Base-by-base conservation (phyloP, 805 yeast species). In the Tetrapisispora iriomotensis region DNA sequence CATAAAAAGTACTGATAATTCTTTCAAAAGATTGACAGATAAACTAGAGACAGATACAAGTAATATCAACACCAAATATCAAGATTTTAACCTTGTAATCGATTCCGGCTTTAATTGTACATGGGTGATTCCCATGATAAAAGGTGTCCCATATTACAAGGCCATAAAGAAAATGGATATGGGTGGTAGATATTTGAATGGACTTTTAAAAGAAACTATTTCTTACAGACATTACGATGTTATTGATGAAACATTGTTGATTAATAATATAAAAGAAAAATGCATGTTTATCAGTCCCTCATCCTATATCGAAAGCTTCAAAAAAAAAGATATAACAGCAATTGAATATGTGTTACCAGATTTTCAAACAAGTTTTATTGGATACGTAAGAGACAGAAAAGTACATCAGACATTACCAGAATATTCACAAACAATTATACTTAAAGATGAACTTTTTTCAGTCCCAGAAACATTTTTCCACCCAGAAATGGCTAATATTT, bases 221-320 rank as follows among this genome's bases (percentile, higher is more conserved):
- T 85, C 96, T 2, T 92, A 82, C 54, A 69, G 96, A 39, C 92
- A 92, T 64, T 92, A 88, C 58, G 90, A 92, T 53, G 87, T 92
- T 48, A 78, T 85, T 55, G 96, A 92, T 44, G 99, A 94, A 60
- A 80, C 95, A 0, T 67, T 82, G 2, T 62, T 92, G 34, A 79
- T 92, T 36, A 85, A 87, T 54, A 78, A 82, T 35, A 82, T 94
- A 47, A 92, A 92, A 53, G 96, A 88, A 53, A 67, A 72, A 27
- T 60, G 65, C 43, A 35, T 56, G 3, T 59, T 52, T 34, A 51
- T 60, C 39, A 52, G 43, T 65, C 90, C 27, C 71, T 84, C 58
- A 77, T 74, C 65, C 25, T 56, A 48, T 51, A 53, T 53, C 28
- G 58, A 54, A 26, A 53, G 60, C 36, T 55, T 59, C 26, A 53